Base-by-base conservation (phyloP, 768 basidiomycete genomes). In the Panellus pusillus region DNA sequence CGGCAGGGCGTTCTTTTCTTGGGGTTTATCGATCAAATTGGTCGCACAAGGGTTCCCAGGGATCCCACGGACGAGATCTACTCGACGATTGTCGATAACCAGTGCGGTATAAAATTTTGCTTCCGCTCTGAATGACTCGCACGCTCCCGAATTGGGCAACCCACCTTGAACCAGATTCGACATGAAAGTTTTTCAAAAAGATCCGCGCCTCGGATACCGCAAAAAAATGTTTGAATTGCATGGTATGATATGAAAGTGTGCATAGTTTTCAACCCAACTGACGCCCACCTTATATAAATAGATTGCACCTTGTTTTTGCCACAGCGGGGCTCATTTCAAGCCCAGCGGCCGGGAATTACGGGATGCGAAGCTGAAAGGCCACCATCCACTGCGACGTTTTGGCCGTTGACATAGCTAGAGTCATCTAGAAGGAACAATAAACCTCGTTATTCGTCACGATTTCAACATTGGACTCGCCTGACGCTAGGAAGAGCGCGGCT, bases 331-430 rank as follows among this genome's bases (percentile, higher is more conserved):
- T 27, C 19, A 18, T 20, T 47, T 73, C 61, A 90, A n/a, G 74
- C 77, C 79, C 81, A 81, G 65, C 83, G 80, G 1, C 91, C 91
- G 4, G 90, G 88, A 7, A 88, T 72, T 8, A 92, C 85, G 6
- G 92, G 93, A 62, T 84, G 81, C 0, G 91, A 91, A 20, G 86
- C 74, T 11, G 89, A 86, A 54, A 96, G 69, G 1, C 92, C 94
- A 7, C 94, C 95, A 61, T 96, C 94, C 28, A 93, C 87, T 0
- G 87, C 86, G 28, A 92, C 78, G 62, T 85, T 87, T 64, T 94
- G 90, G 14, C 91, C 95, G 65, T 95, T 97, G 51, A 98, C 83
- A 68, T 93, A 95, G 70, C 91, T 93, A 1, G 91, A 86, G 58
- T 92, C 90, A 61, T 93, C 92, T 92, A 65, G 9, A 44, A 29